A percentile compares a stretch with the other conserved stretches of the same genome.
phyloP scores from a whole-genome alignment of 345 rosid species.

The Eucalyptus erythrocorys region DNA sequence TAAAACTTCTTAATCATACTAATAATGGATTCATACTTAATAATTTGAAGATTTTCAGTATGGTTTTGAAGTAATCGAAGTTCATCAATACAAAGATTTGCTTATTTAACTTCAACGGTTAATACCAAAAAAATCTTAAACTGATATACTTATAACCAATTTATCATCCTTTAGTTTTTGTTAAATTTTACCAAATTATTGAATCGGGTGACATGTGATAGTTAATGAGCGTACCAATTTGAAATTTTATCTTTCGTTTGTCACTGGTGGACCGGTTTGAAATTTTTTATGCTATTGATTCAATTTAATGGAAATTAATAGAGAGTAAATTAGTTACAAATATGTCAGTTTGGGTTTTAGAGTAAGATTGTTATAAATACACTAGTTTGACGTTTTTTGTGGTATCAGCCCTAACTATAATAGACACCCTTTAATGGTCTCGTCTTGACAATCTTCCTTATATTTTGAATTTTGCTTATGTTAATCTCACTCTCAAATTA shows the following conservation, averaged over 20 bases:
- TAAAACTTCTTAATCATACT: not conserved
- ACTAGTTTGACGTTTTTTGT: too few species aligned
- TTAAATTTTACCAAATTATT: too few species aligned
- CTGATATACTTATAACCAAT: too few species aligned
- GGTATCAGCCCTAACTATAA: not conserved
- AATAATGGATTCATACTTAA: not conserved
- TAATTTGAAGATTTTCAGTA: rapidly evolving
- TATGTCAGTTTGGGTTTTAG: rapidly evolving
- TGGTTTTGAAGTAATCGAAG: not conserved
- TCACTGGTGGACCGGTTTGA: rapidly evolving
- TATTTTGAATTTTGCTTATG: not conserved
- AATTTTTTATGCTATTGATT: too few species aligned
- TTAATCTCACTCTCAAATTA: not conserved
- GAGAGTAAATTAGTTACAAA: too few species aligned
- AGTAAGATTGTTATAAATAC: too few species aligned
- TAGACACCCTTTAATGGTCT: not conserved
- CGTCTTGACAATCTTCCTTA: not conserved
- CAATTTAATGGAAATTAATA: rapidly evolving
- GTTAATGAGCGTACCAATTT: too few species aligned
- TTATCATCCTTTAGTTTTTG: too few species aligned
- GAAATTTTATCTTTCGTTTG: too few species aligned
- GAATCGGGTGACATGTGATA: too few species aligned
- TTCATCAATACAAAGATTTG: not conserved
- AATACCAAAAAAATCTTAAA: too few species aligned
- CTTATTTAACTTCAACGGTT: too few species aligned